Conservation (phyloP, 2,329 filamentous ascomycete species). For the Trichoderma simmonsii region DNA sequence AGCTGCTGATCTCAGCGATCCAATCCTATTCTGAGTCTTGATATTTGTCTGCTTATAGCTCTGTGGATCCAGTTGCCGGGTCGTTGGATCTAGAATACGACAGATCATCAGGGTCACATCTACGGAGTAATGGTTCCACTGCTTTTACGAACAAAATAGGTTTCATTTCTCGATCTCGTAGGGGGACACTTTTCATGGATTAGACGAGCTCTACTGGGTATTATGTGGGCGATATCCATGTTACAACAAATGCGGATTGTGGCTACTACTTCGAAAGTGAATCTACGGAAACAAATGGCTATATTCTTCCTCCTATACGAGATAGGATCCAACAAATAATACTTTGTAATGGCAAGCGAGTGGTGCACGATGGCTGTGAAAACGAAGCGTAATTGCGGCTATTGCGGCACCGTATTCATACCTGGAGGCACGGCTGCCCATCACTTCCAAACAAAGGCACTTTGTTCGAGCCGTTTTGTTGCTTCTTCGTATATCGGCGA, state of each 20-base stretch:
- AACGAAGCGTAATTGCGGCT: not conserved
- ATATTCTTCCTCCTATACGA: not conserved
- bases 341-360: not conserved
- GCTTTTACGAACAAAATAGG: not conserved
- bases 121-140: no score
- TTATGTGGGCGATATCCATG: not conserved
- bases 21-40: not conserved
- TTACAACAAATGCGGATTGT: not conserved
- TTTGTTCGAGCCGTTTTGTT: not conserved
- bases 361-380: not conserved
- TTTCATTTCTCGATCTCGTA: not conserved
- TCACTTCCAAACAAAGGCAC: not conserved
- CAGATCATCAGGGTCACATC: not conserved
- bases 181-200: not conserved
- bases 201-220: not conserved
- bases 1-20: not conserved
- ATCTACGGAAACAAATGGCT: not conserved
- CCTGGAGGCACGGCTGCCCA: not conserved
- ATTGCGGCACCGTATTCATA: not conserved
- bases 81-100: not conserved
- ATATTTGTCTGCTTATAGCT: not conserved
- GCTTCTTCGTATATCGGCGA: not conserved
- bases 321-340: not conserved
- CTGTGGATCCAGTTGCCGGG: not conserved
- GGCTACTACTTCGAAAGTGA: not conserved